Base-by-base conservation (phyloP, 768 basidiomycete species). In the Amyloporia xantha region DNA sequence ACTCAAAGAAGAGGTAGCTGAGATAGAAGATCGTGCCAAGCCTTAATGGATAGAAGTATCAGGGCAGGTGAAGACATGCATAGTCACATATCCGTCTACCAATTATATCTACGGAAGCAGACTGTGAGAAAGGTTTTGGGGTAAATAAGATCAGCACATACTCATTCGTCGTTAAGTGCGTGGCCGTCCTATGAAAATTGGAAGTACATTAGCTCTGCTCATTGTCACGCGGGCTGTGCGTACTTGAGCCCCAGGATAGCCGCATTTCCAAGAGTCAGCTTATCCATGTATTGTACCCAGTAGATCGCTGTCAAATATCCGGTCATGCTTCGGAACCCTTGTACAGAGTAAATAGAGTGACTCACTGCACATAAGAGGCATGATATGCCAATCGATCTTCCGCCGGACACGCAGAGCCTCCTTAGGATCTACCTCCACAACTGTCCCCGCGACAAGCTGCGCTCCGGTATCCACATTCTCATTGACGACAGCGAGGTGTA, bases 201-300 rank as follows among this genome's bases (percentile, higher is more conserved):
- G 38, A 13, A 6, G 9, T 6, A 39, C 12, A 39, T 9, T 21
- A 39, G 7, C 6, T 6, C 15, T 21, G 6, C 10, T 39, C 9
- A 39, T 7, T n/a, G 38, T 6, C 7, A 6, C 9, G 52, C 12
- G n/a, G n/a, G 21, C 20, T 44, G 36, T 37, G 33, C 74, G 51
- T 28, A 82, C 86, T 68, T 66, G 57, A 87, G 86, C 1, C 86
- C 86, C 38, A 88, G 71, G 53, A 87, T 84, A 1, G 85, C 78
- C 1, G 82, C 59, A 50, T 72, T 78, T 1, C 82, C 84, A 2
- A 86, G 67, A 0, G 84, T 87, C 0, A 78, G 81, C 66, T 86
- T 86, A 53, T 86, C 85, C 81, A 86, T 86, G 51, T 80, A 86
- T 59, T 86, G 84, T 17, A 87, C 73, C 76, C 84, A 81, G 50